Evolutionary conservation across 192 early-diverging fungal species (phyloP), one percentile per base, ranked within the genome.

Genomic region (Gamsiella multidivaricata): DNA sequence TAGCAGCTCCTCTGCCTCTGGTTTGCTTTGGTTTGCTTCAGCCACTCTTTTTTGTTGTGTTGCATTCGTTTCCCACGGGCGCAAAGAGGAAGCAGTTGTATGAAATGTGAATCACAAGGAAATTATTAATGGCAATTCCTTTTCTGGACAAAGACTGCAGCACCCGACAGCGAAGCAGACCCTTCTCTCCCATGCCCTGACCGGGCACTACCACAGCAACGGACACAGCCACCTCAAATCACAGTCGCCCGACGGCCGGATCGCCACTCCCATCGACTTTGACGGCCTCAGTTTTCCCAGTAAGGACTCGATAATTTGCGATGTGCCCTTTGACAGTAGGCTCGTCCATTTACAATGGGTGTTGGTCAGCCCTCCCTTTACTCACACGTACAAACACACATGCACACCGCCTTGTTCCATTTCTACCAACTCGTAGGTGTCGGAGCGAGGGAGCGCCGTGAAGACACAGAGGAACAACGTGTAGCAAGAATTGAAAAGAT

Each of bases 271-370:
- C 9, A 85, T 92, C 26, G 87, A 91, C 50, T 80, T 90, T 42
- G 87, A 93, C 54, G 93, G 93, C 12, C 81, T 94, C 51, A 93
- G 90, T 68, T 94, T 91, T 88, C 93, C 93, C 45, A 93, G 93
- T 94, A 90, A 82, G 86, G 11, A 88, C 47, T 23, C 47, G n/a
- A n/a, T n/a, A 4, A 42, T 7, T 10, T 10, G 20, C 29, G 45
- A 25, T 26, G 3, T 42, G n/a, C 26, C 0, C 22, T 42, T 39
- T 37, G n/a, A n/a, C n/a, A n/a, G n/a, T n/a, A n/a, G n/a, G n/a
- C n/a, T n/a, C n/a, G n/a, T n/a, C n/a, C n/a, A n/a, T n/a, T n/a
- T n/a, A n/a, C n/a, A n/a, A n/a, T n/a, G n/a, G n/a, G n/a, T n/a
- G n/a, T n/a, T n/a, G n/a, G n/a, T n/a, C n/a, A n/a, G n/a, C n/a